Base-by-base conservation (phyloP, 2,329 filamentous ascomycete genomes). In the Neocatenulostroma microsporum region DNA sequence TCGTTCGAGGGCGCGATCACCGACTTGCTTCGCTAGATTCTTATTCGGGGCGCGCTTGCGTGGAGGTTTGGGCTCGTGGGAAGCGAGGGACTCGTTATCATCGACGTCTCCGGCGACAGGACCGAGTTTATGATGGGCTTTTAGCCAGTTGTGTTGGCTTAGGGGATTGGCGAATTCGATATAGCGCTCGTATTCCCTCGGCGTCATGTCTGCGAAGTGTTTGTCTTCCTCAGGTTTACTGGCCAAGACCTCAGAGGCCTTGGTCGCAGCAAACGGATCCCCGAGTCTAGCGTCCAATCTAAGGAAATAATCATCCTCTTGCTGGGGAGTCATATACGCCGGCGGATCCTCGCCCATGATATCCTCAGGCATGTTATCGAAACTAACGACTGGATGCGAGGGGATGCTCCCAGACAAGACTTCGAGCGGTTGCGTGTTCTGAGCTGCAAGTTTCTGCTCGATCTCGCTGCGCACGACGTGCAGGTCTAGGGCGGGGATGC, bases 131-230 rank as follows among this genome's bases (percentile, higher is more conserved):
- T 40, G 41, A 36, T 60, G 55, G 18, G 49, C 47, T 37, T 51
- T 52, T 10, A 98, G 74, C 91, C 91, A 98, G 61, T 93, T 95
- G 66, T 94, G 93, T 3, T 94, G 88, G 41, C 84, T 93, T 27
- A 86, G 84, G 0, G 88, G 87, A 57, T 96, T 96, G 34, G 75
- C 75, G 17, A 86, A 62, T 37, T 78, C 70, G 28, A 70, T 60
- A 35, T 56, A 52, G 19, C 57, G 47, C 21, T 76, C 67, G 40
- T 69, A 63, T 35, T 64, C 57, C 50, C 69, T 67, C 27, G 69
- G 58, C 29, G 53, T 67, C 33, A 59, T 41, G 5, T 56, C 63
- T 38, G 58, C 56, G 42, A 51, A 50, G 55, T 46, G 61, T 34
- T 50, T 51, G 8, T 53, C 50, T 25, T 41, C 42, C 11, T 45